Conservation (phyloP, 139 green algal species). For the Volvox africanus region DNA sequence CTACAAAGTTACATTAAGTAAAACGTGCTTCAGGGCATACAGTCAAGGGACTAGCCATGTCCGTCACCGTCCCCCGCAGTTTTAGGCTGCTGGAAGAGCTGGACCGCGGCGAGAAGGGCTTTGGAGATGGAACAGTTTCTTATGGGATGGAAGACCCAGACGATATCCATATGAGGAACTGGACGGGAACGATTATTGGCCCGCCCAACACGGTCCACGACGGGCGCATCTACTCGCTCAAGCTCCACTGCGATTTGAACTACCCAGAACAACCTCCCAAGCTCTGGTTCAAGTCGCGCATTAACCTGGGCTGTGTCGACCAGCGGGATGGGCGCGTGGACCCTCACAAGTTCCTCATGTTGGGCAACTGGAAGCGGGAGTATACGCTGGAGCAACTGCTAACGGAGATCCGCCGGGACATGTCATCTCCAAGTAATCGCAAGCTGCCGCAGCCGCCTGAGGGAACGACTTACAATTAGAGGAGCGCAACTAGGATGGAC, state of each 20-base stretch:
- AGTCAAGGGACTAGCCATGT: neutral
- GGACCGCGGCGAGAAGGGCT: constrained; percentile 95
- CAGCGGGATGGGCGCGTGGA: constrained; percentile 76
- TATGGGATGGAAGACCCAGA: constrained; percentile 96
- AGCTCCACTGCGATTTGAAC: constrained; percentile 78
- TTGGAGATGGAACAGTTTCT: constrained; percentile 95
- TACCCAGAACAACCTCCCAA: constrained; percentile 86
- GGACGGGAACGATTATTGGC: constrained; percentile 98
- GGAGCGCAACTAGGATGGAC: neutral
- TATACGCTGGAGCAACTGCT: constrained; percentile 94
- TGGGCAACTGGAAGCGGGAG: constrained; percentile 85
- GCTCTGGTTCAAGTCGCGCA: constrained; percentile 76
- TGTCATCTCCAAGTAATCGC: constrained; percentile 85
- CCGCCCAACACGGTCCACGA: constrained; percentile 91
- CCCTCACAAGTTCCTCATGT: constrained; percentile 77
- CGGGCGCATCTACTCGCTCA: constrained; percentile 93
- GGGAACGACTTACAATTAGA: constrained; percentile 52
- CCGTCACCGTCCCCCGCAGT: constrained; percentile 85
- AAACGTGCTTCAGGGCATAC: too few species aligned
- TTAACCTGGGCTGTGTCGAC: constrained; percentile 84
- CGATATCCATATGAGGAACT: constrained; percentile 92
- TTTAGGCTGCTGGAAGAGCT: constrained; percentile 97
- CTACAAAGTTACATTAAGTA: too few species aligned
- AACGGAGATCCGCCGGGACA: constrained; percentile 91
- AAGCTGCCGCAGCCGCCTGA: constrained; percentile 95